Base-by-base conservation (phyloP, 306 rosid genomes). In the Castanea sativa region DNA sequence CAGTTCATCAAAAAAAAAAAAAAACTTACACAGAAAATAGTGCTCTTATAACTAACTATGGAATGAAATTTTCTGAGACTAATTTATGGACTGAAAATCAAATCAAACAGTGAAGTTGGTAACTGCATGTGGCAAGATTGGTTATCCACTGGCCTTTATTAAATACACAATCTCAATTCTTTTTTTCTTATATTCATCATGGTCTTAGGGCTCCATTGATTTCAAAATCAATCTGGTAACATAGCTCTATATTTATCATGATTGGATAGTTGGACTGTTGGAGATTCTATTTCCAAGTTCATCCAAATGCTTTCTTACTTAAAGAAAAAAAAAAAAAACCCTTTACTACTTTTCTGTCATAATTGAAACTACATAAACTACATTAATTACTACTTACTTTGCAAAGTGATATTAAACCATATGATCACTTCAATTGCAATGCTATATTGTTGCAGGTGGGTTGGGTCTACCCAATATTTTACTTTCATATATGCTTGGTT, bases 381-480 rank as follows among this genome's bases (percentile, higher is more conserved):
- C 9, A 38, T 38, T 2, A 38, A 23, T 25, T 25, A 25, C 27
- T 25, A 25, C 27, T 2, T 49, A 49, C 53, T 49, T 49, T 49
- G 5, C 14, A 60, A 25, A 60, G 35, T 25, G 19, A 60, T 13
- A 13, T 5, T 29, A 23, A 30, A 15, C 11, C 43, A 63, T 15
- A 9, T 27, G 56, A 49, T 20, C 59, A 57, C 15, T 13, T 29
- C 27, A 81, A 75, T 85, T 7, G 82, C 65, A 67, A 73, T 70
- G 73, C 73, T 60, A 71, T 27, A 71, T 20, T 71, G 55, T 56
- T 73, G 79, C 19, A 32, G 61, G 83, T 74, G 73, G 76, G 79
- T 76, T 76, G 70, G 74, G 67, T 73, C 69, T 75, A 45, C 51
- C 53, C 16, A 49, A 49, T 49, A 12, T 11, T 12, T 49, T 49